Percentiles rank a stretch among this genome's conserved stretches.
Evolutionary conservation across 495 filamentous ascomycete species (phyloP).

Genomic region (Apodospora peruviana): DNA sequence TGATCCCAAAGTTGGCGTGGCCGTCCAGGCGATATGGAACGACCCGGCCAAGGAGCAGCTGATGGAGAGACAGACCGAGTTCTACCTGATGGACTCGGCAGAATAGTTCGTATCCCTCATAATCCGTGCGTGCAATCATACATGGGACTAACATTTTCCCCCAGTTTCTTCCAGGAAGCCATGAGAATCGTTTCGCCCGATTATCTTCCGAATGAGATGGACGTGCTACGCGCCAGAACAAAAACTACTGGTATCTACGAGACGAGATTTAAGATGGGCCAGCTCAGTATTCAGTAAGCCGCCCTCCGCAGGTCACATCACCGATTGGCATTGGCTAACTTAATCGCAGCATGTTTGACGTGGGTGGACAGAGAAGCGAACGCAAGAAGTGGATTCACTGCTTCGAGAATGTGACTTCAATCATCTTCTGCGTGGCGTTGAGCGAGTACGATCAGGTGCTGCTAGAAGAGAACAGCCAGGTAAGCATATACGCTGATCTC

Average conservation of each 20-base stretch:
- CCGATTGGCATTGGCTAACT: constrained; percentile 12
- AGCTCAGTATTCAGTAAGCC: constrained; percentile 94
- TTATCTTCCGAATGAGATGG: constrained; percentile 86
- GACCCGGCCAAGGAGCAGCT: constrained; percentile 78
- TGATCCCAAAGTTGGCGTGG: constrained; percentile 71
- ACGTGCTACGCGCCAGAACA: constrained; percentile 89
- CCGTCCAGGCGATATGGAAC: constrained; percentile 82
- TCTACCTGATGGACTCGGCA: constrained; percentile 98
- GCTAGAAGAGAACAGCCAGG: constrained; percentile 94
- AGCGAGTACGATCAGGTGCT: constrained; percentile 98
- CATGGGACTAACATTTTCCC: constrained; percentile 6
- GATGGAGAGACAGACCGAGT: constrained; percentile 93
- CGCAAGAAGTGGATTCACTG: constrained; percentile 99
- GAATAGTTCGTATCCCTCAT: constrained; percentile 67
- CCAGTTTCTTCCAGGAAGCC: constrained; percentile 92
- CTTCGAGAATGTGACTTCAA: constrained; percentile 99
- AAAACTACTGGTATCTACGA: constrained; percentile 99
- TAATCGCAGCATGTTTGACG: constrained; percentile 86
- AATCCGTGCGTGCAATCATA: background rate
- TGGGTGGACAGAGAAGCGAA: constrained; percentile 93
- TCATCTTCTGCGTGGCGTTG: constrained; percentile 97
- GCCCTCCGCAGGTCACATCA: constrained; percentile 6
- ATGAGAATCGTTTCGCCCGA: constrained; percentile 75
- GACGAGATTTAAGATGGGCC: constrained; percentile 95
- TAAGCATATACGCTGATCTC: constrained; percentile 29